Evolutionary conservation across 495 filamentous ascomycete genomes (phyloP), one percentile per base, ranked within the genome.

Genomic region (Penicillium lividum): DNA sequence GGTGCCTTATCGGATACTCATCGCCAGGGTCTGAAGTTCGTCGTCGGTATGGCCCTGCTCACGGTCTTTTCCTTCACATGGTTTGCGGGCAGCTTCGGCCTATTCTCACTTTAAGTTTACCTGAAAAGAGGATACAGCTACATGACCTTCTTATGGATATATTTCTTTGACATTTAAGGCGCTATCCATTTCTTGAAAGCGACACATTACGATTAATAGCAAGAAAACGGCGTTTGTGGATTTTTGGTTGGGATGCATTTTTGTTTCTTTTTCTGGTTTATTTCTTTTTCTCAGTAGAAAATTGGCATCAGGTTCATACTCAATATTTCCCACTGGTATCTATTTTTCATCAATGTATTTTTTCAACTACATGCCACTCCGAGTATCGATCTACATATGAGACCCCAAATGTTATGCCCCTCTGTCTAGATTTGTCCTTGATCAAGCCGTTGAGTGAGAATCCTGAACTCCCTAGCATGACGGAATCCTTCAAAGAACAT

Each of bases 41-140:
- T 89, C 53, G 54, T 93, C 46, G 82, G 84, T 51, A 95, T 95
- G 89, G 84, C 81, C 43, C 59, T 82, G 18, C 75, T 94, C 46
- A 96, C 92, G 7, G 75, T 96, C 11, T 60, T 89, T 29, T 91
- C 90, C 46, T 96, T 97, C 69, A 89, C 89, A 51, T 97, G 91
- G 89, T 97, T 97, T 63, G 86, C 91, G 44, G 82, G 82, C 43
- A 89, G 82, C 10, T 78, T 87, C 53, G 89, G 83, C 29, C 72
- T 87, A 49, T 80, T 87, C 61, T 81, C 69, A 9, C 67, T 63
- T 27, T 69, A 42, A 66, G 9, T 28, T 28, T 42, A 25, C 31
- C 36, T n/a, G 15, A 22, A 40, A 10, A 10, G 5, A 22, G 10
- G 34, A 11, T 13, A 51, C n/a, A 8, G 15, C 27, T 18, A 51